Evolutionary conservation across 805 yeast species (phyloP), one percentile per base, ranked within the genome.

Genomic region (Yarrowia divulgata): DNA sequence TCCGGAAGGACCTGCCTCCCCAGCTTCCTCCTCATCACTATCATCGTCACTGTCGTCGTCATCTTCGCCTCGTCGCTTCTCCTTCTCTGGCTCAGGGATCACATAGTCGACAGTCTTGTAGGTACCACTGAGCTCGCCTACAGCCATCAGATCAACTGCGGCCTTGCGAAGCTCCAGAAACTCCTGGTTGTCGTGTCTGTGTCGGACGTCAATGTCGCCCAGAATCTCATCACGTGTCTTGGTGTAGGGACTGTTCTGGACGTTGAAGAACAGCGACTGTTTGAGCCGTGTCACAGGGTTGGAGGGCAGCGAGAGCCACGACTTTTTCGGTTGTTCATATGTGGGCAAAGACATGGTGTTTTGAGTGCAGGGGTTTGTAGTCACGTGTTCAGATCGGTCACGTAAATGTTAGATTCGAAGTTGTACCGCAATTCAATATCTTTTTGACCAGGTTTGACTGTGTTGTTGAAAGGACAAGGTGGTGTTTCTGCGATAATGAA

Each of bases 251-350:
- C 32, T 57, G 64, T 40, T 43, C 13, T 32, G 29, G 18, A 57
- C 49, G 37, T 43, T 57, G 64, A 57, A 57, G 29, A 57, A 57
- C 16, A 57, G 49, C n/a, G 64, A 57, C 16, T 57, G 64, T 12
- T 57, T 40, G 48, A 57, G 64, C 32, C 39, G 37, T 4, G 64
- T 57, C 16, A 57, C 64, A 0, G 64, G 49, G 39, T 42, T 42
- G 8, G 64, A 10, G 49, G 64, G 64, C 64, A 57, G 48, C 6
- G 49, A 42, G 6, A 57, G 40, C 64, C 64, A 57, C n/a, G 64
- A 57, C 8, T 42, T 57, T n/a, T 57, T 57, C 29, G 64, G 64
- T 5, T 57, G 48, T 43, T 43, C 32, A 9, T 42, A 42, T 8
- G 64, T 57, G 13, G 64, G 49, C 29, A 43, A 32, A 42, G 64